Evolutionary conservation across 371 early-diverging fungal genomes (phyloP), one percentile per base, ranked within the genome.

Genomic region (Parasitella parasitica): DNA sequence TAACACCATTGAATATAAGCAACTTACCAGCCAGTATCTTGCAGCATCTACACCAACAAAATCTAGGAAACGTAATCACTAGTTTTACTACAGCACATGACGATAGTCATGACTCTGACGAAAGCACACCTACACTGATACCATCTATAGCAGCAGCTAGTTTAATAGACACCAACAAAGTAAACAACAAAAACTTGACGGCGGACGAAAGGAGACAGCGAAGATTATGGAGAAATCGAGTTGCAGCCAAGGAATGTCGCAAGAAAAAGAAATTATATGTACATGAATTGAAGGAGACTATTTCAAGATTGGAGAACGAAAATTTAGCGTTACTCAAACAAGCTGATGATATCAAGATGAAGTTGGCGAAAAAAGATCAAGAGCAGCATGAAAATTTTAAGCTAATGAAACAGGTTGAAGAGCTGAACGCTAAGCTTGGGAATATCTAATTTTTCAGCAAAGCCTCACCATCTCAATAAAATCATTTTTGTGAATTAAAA

Each of bases 161-260:
- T 41, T 18, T 41, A 20, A 16, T 41, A 4, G 41, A 41, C 18
- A 51, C 2, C 18, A 30, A 18, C 18, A 51, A 49, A 36, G 16
- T 39, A 52, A 22, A 11, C 53, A 15, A 20, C 16, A 62, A 56
- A 15, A 32, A 37, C 11, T 22, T 62, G 28, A 38, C 82, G n/a
- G 75, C 81, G 32, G 90, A 90, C 16, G 89, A 91, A 67, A 83
- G 86, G 35, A 79, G 90, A 38, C 90, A 89, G 55, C 85, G 90
- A 11, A 80, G 92, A 1, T 65, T 91, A 65, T 74, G 83, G 67
- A 83, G 92, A 58, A 91, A 91, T 73, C 77, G 91, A 18, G 66
- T 91, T 36, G 92, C 92, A 1, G 92, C 92, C 51, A 89, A 90
- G 69, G 92, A 91, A 65, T 91, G 92, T 59, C 89, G 92, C 15